phyloP scores from a whole-genome alignment of 2,329 filamentous ascomycete genomes.

The Penicillium occitanis region DNA sequence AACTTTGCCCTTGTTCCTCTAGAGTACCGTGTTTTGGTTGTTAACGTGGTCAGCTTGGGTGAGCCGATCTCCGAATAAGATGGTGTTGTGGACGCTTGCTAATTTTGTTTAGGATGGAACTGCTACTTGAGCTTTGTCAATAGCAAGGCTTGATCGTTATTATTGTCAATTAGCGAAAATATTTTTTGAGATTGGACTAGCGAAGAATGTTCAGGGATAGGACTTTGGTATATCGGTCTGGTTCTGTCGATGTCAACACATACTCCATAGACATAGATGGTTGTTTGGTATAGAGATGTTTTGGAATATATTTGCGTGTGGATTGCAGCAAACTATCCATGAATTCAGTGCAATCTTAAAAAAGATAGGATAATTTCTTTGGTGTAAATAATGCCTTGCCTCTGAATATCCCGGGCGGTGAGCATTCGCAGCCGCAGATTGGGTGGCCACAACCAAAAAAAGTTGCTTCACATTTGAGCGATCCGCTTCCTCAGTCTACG shows the following conservation, averaged over 20 bases:
- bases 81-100: conserved; percentile 16
- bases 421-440: conserved; percentile 10
- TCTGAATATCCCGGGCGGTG: conserved; percentile 7
- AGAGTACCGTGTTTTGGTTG: conserved; percentile 78
- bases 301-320: neutral
- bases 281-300: conserved; percentile 1
- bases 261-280: conserved; percentile 10
- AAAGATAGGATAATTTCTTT: too few relatives aligned
- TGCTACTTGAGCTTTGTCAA: conserved; percentile 60
- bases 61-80: conserved; percentile 30
- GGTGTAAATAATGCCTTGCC: neutral
- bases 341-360: neutral
- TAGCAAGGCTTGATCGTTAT: conserved; percentile 39
- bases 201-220: neutral
- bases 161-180: conserved; percentile 2
- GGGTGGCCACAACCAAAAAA: conserved; percentile 20
- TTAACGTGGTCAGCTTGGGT: conserved; percentile 77
- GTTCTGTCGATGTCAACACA: conserved; percentile 20
- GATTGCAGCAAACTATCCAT: neutral
- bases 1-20: conserved; percentile 89
- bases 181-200: neutral
- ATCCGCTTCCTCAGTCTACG: conserved; percentile 4
- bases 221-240: neutral
- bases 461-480: conserved; percentile 12
- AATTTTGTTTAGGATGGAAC: conserved; percentile 52